These are phyloP conservation scores for Fallopia convolvulus DNA, from an alignment of 148 eudicot genomes.

Conservation along the genomic window DNA sequence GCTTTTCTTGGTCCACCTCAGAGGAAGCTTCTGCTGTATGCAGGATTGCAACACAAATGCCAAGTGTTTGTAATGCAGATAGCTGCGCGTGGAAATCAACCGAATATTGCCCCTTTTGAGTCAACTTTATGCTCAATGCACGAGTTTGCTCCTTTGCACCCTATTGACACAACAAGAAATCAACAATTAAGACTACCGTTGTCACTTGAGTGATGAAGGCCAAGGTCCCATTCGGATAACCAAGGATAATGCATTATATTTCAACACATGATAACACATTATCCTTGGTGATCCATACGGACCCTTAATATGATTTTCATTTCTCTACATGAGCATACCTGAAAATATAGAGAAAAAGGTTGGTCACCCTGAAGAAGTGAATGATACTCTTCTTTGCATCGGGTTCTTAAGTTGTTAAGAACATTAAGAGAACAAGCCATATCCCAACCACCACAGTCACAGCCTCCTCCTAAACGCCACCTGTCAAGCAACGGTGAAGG, in stretches of 20 bases:
- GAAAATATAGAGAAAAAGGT: constrained; percentile 51
- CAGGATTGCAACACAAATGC: constrained; percentile 65
- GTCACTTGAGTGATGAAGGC: not conserved
- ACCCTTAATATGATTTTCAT: not conserved
- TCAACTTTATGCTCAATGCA: constrained; percentile 41
- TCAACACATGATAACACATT: not conserved
- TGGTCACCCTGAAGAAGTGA: constrained; percentile 26
- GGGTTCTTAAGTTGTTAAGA: constrained; percentile 38
- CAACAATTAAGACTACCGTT: not conserved
- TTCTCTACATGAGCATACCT: constrained; percentile 29
- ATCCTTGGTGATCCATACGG: no score
- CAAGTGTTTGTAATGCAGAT: constrained; percentile 76
- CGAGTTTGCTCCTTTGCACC: constrained; percentile 56
- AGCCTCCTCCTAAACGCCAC: constrained; percentile 82
- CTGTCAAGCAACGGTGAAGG: constrained; percentile 77
- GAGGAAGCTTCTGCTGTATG: constrained; percentile 62
- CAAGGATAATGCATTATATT: no score
- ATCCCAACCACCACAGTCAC: constrained; percentile 99
- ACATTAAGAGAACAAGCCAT: constrained; percentile 77
- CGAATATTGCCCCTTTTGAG: constrained; percentile 48
- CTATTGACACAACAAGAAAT: constrained; percentile 24
- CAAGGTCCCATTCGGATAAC: not conserved
- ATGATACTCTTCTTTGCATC: constrained; percentile 23
- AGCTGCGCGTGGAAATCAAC: constrained; percentile 78
- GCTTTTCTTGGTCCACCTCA: constrained; percentile 35